These are phyloP conservation scores for Nicotiana rustica DNA, from an alignment of 305 asterid species.

Conservation along the genomic window DNA sequence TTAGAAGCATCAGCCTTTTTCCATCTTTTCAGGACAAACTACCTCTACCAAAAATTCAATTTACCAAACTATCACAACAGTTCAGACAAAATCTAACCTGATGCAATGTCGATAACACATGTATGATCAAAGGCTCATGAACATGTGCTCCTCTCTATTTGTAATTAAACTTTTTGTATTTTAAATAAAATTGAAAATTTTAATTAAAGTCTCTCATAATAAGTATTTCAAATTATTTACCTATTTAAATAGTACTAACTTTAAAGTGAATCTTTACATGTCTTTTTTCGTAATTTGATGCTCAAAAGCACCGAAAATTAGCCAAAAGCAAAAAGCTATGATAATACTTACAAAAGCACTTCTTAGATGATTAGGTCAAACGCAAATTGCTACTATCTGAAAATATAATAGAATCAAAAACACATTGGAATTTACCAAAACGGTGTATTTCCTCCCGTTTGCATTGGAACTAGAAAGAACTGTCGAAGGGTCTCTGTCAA, in stretches of 20 bases:
- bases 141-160: neutral
- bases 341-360: neutral
- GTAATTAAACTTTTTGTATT: neutral
- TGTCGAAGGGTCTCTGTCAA: slow-evolving; percentile 59
- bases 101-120: slow-evolving; percentile 1
- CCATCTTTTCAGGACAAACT: neutral
- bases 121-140: neutral
- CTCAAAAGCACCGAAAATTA: neutral
- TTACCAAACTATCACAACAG: neutral
- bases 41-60: neutral
- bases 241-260: neutral
- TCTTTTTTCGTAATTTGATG: neutral
- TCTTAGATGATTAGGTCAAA: slow-evolving; percentile 17
- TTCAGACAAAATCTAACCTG: neutral
- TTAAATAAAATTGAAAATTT: neutral
- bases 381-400: neutral
- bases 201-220: neutral
- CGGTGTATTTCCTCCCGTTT: slow-evolving; percentile 68
- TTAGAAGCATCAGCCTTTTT: neutral
- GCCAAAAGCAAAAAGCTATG: neutral
- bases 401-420: neutral
- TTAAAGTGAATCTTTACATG: slow-evolving; percentile 22
- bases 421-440: slow-evolving; percentile 56
- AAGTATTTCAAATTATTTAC: neutral
- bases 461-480: slow-evolving; percentile 48